A percentile compares a stretch with the other conserved stretches of the same genome.
phyloP scores from a whole-genome alignment of 805 yeast genomes.

The Isabelozyma pseudorhagii region DNA sequence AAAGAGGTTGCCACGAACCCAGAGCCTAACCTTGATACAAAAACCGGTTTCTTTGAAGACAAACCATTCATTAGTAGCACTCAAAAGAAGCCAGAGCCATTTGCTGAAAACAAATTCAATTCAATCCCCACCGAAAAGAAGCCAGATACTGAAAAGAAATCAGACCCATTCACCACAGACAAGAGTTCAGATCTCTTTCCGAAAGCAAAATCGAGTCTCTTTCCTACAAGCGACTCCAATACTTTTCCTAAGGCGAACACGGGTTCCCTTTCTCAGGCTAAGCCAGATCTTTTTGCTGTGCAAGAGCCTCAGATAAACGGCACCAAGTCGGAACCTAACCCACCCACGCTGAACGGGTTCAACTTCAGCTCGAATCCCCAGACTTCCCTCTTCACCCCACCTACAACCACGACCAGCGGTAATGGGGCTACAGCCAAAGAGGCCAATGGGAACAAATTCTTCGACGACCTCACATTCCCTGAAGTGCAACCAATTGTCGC shows the following conservation, averaged over 20 bases:
- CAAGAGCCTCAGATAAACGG: not conserved
- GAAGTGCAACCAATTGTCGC: conserved; percentile 14
- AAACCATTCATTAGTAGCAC: not conserved
- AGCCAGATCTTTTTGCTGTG: not conserved
- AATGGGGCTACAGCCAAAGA: not conserved
- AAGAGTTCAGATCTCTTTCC: no score
- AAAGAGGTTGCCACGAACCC: not conserved
- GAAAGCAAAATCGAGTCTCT: no score
- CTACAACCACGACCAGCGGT: not conserved
- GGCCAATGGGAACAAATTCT: not conserved
- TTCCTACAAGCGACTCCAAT: no score
- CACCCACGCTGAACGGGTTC: not conserved
- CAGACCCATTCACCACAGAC: no score
- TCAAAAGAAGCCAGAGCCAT: not conserved
- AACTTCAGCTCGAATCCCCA: not conserved
- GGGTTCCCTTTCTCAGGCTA: no score
- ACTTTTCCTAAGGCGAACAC: no score
- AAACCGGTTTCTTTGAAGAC: not conserved
- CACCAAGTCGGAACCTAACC: not conserved
- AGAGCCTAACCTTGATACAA: not conserved
- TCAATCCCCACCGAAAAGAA: not conserved
- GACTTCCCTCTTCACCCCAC: no score
- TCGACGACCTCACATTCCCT: conserved; percentile 17
- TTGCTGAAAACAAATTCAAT: no score
- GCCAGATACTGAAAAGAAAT: not conserved